A percentile compares a stretch with the other conserved stretches of the same genome.
phyloP scores from a whole-genome alignment of 352 stramenopile species.

The Chrysophaeum taylorii region DNA sequence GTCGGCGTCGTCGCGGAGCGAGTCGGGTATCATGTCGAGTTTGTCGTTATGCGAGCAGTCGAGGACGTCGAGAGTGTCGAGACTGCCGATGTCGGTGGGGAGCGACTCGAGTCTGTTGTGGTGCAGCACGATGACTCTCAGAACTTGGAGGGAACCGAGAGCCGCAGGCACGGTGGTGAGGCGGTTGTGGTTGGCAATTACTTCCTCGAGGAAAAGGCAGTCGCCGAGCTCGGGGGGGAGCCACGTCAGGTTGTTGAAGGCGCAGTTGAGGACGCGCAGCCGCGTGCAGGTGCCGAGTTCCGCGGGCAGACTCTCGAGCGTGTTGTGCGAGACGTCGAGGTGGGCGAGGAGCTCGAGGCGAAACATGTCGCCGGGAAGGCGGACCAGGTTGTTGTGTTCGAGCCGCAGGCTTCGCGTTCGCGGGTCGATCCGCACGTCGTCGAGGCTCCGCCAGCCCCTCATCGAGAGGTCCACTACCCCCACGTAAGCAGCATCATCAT shows the following conservation, averaged over 20 bases:
- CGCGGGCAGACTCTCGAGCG: slow-evolving; percentile 16
- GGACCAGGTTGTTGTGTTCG: slow-evolving; percentile 1
- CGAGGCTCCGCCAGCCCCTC: slow-evolving; percentile 7
- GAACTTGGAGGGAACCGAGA: neutral
- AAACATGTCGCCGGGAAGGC: neutral
- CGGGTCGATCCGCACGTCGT: neutral
- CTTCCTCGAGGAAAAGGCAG: slow-evolving; percentile 19
- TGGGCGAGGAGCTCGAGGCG: slow-evolving; percentile 1
- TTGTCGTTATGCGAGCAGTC: slow-evolving; percentile 7
- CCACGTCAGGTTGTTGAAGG: slow-evolving; percentile 16
- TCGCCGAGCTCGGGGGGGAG: slow-evolving; percentile 17
- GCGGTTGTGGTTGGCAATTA: slow-evolving; percentile 18
- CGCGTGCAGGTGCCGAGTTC: slow-evolving; percentile 15
- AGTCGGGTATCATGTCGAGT: neutral
- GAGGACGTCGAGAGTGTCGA: neutral
- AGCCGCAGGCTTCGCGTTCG: neutral
- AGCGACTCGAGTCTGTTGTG: slow-evolving; percentile 21
- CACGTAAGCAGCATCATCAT: neutral
- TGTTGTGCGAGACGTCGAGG: slow-evolving; percentile 25
- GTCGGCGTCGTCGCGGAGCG: neutral
- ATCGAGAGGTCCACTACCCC: slow-evolving; percentile 1
- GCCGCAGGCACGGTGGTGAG: neutral
- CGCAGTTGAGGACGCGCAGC: slow-evolving; percentile 13
- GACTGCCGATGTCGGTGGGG: slow-evolving; percentile 1
- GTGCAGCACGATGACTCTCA: slow-evolving; percentile 11